Percentiles rank a stretch among this genome's conserved stretches.
phyloP scores from a whole-genome alignment of 2,329 filamentous ascomycete species.

The Cladosporium oxysporum region DNA sequence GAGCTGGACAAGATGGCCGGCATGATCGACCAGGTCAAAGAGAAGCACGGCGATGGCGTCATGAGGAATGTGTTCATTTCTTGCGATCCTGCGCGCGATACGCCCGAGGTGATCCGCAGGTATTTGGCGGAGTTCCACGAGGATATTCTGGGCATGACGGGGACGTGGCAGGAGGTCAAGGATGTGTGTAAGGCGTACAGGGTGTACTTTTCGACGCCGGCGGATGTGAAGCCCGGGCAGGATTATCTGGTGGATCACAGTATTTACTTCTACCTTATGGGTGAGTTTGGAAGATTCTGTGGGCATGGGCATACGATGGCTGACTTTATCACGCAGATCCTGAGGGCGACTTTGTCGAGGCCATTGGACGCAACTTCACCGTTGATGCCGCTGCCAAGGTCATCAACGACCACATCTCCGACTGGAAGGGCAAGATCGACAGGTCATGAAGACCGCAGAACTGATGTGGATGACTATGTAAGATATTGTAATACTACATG shows the following conservation, averaged over 20 bases:
- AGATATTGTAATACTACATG: conserved; percentile 19
- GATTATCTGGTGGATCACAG: conserved; percentile 98
- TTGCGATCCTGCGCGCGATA: conserved; percentile 91
- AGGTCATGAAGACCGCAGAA: conserved; percentile 29
- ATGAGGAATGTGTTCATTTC: conserved; percentile 88
- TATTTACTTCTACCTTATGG: conserved; percentile 99
- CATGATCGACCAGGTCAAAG: conserved; percentile 74
- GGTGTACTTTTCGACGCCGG: conserved; percentile 94
- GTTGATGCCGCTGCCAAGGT: conserved; percentile 81
- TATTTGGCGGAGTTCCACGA: conserved; percentile 92
- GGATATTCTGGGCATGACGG: conserved; percentile 82
- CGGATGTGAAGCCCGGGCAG: conserved; percentile 84
- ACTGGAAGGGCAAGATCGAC: conserved; percentile 66
- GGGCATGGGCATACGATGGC: not conserved
- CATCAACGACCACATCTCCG: conserved; percentile 82
- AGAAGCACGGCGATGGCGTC: conserved; percentile 47
- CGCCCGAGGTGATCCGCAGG: conserved; percentile 75
- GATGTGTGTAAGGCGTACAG: conserved; percentile 91
- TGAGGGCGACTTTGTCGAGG: conserved; percentile 97
- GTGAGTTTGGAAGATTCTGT: conserved; percentile 44
- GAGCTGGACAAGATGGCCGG: conserved; percentile 99
- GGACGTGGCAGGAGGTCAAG: conserved; percentile 92
- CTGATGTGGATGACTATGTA: conserved; percentile 13
- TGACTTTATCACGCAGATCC: conserved; percentile 61
- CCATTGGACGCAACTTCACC: conserved; percentile 90